phyloP scores from a whole-genome alignment of 768 basidiomycete genomes.

The Boletus sensibilis region DNA sequence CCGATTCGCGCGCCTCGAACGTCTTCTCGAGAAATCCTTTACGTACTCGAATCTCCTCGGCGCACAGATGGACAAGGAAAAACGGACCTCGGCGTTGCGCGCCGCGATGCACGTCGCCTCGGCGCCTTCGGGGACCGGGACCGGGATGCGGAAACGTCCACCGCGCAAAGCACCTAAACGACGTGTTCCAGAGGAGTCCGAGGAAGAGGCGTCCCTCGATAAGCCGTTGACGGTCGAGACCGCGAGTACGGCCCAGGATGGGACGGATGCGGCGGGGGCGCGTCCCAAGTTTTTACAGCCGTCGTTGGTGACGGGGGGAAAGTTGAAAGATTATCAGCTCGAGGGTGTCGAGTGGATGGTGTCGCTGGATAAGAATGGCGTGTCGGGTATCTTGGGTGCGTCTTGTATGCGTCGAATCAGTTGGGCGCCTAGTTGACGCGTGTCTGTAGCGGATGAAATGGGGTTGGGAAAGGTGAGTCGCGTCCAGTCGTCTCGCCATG shows the following conservation, averaged over 20 bases:
- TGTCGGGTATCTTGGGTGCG: conserved; percentile 75
- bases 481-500: background rate
- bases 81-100: conserved; percentile 32
- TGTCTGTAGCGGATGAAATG: conserved; percentile 85
- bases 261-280: background rate
- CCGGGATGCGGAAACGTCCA: conserved; percentile 15
- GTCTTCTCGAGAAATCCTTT: conserved; percentile 71
- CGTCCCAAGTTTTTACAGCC: conserved; percentile 65
- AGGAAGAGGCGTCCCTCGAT: conserved; percentile 4
- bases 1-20: conserved; percentile 55
- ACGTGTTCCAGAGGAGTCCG: conserved; percentile 8
- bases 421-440: conserved; percentile 3
- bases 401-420: conserved; percentile 12
- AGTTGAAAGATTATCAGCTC: conserved; percentile 85
- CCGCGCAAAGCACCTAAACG: conserved; percentile 10
- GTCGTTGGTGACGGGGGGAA: conserved; percentile 77
- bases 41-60: conserved; percentile 73
- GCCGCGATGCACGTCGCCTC: conserved; percentile 27
- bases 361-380: conserved; percentile 79
- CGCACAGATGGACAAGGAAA: conserved; percentile 68
- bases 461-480: conserved; percentile 75
- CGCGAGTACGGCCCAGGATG: background rate
- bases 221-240: conserved; percentile 11
- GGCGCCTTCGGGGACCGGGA: background rate
- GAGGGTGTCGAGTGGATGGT: conserved; percentile 97